Conservation (phyloP, 2,329 filamentous ascomycete genomes). For the Thermothelomyces thermophilus region DNA sequence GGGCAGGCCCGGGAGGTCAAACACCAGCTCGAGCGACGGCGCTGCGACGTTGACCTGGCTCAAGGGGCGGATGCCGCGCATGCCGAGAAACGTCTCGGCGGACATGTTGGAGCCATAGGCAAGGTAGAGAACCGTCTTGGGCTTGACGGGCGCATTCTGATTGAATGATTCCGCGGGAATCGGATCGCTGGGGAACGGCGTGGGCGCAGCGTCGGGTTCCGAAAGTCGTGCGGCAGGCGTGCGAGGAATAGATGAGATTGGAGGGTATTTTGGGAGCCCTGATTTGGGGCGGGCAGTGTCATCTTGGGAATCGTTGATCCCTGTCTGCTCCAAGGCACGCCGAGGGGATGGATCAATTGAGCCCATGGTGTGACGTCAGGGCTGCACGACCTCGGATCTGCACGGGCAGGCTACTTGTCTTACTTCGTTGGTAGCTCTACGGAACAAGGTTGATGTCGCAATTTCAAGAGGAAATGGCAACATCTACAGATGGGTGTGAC, state of each 20-base stretch:
- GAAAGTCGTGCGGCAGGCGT: constrained; percentile 36
- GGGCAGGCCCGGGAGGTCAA: constrained; percentile 78
- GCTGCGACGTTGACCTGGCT: constrained; percentile 76
- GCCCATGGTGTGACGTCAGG: constrained; percentile 2
- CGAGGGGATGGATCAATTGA: not conserved
- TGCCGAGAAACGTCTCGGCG: constrained; percentile 70
- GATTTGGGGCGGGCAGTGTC: constrained; percentile 11
- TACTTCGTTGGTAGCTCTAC: too few relatives aligned
- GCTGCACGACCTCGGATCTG: too few relatives aligned
- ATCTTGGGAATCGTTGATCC: constrained; percentile 7
- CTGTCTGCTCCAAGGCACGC: not conserved
- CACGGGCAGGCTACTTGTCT: too few relatives aligned
- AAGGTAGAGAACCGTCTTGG: constrained; percentile 62
- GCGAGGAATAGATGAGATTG: constrained; percentile 29
- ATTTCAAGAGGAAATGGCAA: constrained; percentile 10
- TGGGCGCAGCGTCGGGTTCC: constrained; percentile 23
- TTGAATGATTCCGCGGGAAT: constrained; percentile 22
- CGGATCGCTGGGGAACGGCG: constrained; percentile 17
- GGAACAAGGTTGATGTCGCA: too few relatives aligned
- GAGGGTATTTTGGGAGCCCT: constrained; percentile 15
- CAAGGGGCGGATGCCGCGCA: constrained; percentile 71
- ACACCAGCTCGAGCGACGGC: constrained; percentile 69
- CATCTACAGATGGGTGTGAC: not conserved
- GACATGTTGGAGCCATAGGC: constrained; percentile 91
- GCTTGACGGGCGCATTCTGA: constrained; percentile 23